Evolutionary conservation across 2,329 filamentous ascomycete species (phyloP).

Genomic region (Monosporascus sp.): DNA sequence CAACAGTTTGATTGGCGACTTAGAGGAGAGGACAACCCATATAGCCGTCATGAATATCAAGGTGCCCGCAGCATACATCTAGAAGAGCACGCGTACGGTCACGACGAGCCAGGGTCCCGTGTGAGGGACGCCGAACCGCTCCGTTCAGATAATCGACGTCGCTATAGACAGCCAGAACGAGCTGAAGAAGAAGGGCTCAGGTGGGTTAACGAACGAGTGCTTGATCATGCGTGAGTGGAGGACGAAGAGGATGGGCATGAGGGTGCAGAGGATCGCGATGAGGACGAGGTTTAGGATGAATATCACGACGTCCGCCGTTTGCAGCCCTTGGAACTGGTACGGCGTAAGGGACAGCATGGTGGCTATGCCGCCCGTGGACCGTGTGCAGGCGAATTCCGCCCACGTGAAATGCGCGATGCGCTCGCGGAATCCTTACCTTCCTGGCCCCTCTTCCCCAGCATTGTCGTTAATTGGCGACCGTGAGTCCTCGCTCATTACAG

Average conservation of each 20-base stretch:
- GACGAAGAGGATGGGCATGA: slow-evolving; percentile 46
- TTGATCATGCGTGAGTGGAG: slow-evolving; percentile 39
- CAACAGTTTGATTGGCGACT: slow-evolving; percentile 36
- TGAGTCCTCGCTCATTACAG: no score
- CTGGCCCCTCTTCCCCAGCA: slow-evolving; percentile 21
- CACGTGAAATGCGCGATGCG: slow-evolving; percentile 37
- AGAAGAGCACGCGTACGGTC: slow-evolving; percentile 52
- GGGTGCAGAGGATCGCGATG: slow-evolving; percentile 41
- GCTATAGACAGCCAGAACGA: slow-evolving; percentile 57
- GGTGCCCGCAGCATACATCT: slow-evolving; percentile 51
- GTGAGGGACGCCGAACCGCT: slow-evolving; percentile 43
- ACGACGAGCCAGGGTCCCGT: slow-evolving; percentile 44
- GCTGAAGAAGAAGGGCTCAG: slow-evolving; percentile 55
- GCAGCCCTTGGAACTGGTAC: slow-evolving; percentile 47
- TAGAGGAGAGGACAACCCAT: slow-evolving; percentile 52
- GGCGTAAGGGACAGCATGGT: slow-evolving; percentile 46
- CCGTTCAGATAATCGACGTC: slow-evolving; percentile 50
- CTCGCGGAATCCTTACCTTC: slow-evolving; percentile 14
- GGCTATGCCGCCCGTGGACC: slow-evolving; percentile 41
- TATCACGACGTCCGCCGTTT: slow-evolving; percentile 48
- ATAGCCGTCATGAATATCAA: slow-evolving; percentile 48
- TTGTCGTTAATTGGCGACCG: no score
- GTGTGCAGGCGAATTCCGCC: slow-evolving; percentile 50
- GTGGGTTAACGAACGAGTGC: slow-evolving; percentile 43
- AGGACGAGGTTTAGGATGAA: slow-evolving; percentile 52